These are phyloP conservation scores for Dichotomocladium elegans DNA, from an alignment of 371 early-diverging fungal species.

Conservation along the genomic window DNA sequence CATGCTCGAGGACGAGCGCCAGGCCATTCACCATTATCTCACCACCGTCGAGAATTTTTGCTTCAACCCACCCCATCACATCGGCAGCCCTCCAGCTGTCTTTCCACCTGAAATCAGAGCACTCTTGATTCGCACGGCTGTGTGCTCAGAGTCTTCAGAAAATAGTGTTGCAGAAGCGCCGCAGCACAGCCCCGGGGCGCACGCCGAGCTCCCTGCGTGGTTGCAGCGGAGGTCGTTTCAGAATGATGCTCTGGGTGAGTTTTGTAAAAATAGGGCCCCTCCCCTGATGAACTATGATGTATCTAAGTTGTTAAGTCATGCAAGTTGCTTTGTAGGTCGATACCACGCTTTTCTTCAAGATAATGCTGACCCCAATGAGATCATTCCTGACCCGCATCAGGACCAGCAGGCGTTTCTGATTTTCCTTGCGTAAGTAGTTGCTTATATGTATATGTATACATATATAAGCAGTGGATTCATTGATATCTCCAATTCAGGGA, in stretches of 20 bases:
- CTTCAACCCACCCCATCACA: conserved; percentile 45
- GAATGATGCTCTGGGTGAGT: conserved; percentile 29
- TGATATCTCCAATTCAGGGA: too few relatives aligned
- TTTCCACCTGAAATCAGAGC: conserved; percentile 40
- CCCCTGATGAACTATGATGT: background rate
- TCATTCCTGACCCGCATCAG: conserved; percentile 41
- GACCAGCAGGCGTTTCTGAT: conserved; percentile 44
- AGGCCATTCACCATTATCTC: conserved; percentile 19
- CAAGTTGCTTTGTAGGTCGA: too few relatives aligned
- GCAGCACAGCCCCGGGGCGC: background rate
- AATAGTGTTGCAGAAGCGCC: background rate
- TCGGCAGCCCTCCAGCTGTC: conserved; percentile 34
- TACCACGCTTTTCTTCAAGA: conserved; percentile 42
- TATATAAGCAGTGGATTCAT: background rate
- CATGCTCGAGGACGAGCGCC: conserved; percentile 30
- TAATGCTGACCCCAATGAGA: conserved; percentile 3
- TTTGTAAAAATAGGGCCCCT: background rate
- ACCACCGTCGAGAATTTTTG: conserved; percentile 26
- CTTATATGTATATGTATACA: background rate
- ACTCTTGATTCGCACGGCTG: conserved; percentile 20
- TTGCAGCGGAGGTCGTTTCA: conserved; percentile 27
- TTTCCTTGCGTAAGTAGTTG: conserved; percentile 35
- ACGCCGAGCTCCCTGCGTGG: conserved; percentile 26
- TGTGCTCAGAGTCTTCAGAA: background rate
- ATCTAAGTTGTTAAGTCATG: background rate